Percentiles rank a stretch among this genome's conserved stretches.
Conservation (phyloP, 2,329 filamentous ascomycete species). For the Colletotrichum horii region DNA sequence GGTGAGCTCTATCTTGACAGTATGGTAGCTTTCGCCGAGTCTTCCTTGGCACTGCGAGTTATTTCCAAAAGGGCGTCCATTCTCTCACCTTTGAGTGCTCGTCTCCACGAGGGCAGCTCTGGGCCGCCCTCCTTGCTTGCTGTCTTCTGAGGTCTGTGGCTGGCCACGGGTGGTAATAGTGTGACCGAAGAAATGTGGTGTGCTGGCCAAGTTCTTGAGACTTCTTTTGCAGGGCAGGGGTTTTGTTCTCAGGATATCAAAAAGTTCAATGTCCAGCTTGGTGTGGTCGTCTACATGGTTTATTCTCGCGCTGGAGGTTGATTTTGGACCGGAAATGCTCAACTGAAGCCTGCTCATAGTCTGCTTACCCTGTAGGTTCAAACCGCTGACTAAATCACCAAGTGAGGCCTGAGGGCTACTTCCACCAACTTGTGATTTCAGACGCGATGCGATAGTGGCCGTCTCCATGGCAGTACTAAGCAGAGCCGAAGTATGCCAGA, state of each 20-base stretch:
- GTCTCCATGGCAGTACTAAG: conserved; percentile 80
- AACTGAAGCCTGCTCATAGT: conserved; percentile 78
- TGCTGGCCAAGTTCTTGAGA: neutral
- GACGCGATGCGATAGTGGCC: conserved; percentile 75
- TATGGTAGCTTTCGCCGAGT: neutral
- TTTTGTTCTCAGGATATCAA: conserved; percentile 24
- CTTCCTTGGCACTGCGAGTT: neutral
- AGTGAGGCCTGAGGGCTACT: conserved; percentile 52
- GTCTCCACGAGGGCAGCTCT: conserved; percentile 1
- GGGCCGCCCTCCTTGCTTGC: neutral
- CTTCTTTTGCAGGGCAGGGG: conserved; percentile 12
- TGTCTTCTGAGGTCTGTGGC: conserved; percentile 12
- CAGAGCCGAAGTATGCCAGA: conserved; percentile 83
- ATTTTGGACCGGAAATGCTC: conserved; percentile 52
- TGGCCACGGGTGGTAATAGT: conserved; percentile 35
- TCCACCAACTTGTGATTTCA: conserved; percentile 51
- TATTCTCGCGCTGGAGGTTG: conserved; percentile 23
- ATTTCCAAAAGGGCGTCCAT: neutral
- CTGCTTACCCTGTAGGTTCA: conserved; percentile 81
- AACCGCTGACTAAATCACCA: conserved; percentile 65
- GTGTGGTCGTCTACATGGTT: conserved; percentile 31
- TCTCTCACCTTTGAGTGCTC: conserved; percentile 5
- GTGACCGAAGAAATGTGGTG: conserved; percentile 47
- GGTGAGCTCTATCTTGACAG: neutral
- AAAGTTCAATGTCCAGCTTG: conserved; percentile 35